Percentiles rank a stretch among this genome's conserved stretches.
phyloP scores from a whole-genome alignment of 2,329 filamentous ascomycete species.

The Trichoderma koningiopsis region DNA sequence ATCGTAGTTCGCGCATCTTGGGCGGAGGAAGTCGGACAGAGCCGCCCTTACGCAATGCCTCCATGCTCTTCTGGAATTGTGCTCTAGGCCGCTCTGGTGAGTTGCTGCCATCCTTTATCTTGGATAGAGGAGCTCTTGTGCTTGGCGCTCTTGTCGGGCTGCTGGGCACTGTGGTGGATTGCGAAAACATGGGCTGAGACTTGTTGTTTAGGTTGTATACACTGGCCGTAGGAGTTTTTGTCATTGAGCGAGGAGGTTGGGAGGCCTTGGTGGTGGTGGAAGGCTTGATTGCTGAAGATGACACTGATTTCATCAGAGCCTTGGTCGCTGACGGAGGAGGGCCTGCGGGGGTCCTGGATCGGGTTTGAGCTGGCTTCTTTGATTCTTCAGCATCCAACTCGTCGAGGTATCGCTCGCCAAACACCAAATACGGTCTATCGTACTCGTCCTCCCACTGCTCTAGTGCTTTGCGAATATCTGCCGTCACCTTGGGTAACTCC shows the following conservation, averaged over 20 bases:
- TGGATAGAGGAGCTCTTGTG: slow-evolving; percentile 68
- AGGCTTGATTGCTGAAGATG: slow-evolving; percentile 9
- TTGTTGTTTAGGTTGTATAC: slow-evolving; percentile 34
- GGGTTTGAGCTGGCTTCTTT: slow-evolving; percentile 54
- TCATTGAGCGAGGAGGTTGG: slow-evolving; percentile 43
- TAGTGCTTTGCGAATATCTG: slow-evolving; percentile 78
- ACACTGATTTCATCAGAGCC: slow-evolving; percentile 29
- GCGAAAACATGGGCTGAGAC: slow-evolving; percentile 29
- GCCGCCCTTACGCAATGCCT: slow-evolving; percentile 56
- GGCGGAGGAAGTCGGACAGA: slow-evolving; percentile 74
- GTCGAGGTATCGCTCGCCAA: slow-evolving; percentile 89
- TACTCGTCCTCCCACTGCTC: slow-evolving; percentile 93
- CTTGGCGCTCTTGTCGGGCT: slow-evolving; percentile 63
- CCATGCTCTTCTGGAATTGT: slow-evolving; percentile 47
- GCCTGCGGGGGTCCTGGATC: slow-evolving; percentile 75
- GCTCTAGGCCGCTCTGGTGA: slow-evolving; percentile 69
- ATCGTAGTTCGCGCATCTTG: slow-evolving; percentile 81
- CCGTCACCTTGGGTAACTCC: slow-evolving; percentile 87
- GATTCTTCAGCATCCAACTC: slow-evolving; percentile 68
- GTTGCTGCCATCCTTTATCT: slow-evolving; percentile 71
- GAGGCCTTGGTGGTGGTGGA: slow-evolving; percentile 34
- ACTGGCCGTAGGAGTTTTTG: slow-evolving; percentile 59
- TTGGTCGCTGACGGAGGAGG: slow-evolving; percentile 51
- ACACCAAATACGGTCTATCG: slow-evolving; percentile 87
- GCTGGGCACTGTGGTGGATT: slow-evolving; percentile 33